Evolutionary conservation across 2,329 filamentous ascomycete species (phyloP), one percentile per base, ranked within the genome.

Genomic region (Stagonosporopsis cucurbitacearum): DNA sequence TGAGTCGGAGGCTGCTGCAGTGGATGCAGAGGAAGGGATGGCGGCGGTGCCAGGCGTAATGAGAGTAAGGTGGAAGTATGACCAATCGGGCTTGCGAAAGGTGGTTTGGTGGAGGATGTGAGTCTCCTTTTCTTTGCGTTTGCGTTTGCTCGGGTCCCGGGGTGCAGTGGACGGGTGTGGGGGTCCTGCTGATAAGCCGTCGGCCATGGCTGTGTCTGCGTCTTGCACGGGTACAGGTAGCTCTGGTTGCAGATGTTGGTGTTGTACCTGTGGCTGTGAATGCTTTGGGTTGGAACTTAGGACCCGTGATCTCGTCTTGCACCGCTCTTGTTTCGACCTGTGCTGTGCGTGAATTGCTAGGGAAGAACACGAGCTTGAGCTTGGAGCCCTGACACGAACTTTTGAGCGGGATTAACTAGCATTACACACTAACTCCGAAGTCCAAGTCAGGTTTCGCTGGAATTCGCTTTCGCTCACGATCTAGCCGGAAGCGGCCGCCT

Each of bases 61-160:
- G 54, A 80, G 74, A 44, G 63, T 54, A 1, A 80, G 73, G 62
- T 77, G 75, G 45, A 81, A 66, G 65, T 80, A 80, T n/a, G 71
- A 59, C 75, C 75, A 78, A 11, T 50, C 45, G 5, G 74, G 74
- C 4, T 69, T 66, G 54, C 74, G 71, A 57, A 80, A 72, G 9
- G 79, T 80, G 54, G 73, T 60, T 47, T 73, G 67, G 58, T 69
- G 67, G 13, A 75, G 62, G 9, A 68, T 60, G 40, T 71, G 65
- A 1, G 55, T 11, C 48, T 53, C 45, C 23, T 58, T 54, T 9
- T 50, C 50, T 45, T 63, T 64, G 25, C 60, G 57, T 49, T 69
- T 62, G 35, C 59, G 59, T 33, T 68, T 64, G 23, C 64, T 58
- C 4, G 12, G n/a, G 22, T 59, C 48, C 19, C 13, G 13, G 20